phyloP scores from a whole-genome alignment of 805 yeast genomes.

The Sugiyamaella mastotermitis region DNA sequence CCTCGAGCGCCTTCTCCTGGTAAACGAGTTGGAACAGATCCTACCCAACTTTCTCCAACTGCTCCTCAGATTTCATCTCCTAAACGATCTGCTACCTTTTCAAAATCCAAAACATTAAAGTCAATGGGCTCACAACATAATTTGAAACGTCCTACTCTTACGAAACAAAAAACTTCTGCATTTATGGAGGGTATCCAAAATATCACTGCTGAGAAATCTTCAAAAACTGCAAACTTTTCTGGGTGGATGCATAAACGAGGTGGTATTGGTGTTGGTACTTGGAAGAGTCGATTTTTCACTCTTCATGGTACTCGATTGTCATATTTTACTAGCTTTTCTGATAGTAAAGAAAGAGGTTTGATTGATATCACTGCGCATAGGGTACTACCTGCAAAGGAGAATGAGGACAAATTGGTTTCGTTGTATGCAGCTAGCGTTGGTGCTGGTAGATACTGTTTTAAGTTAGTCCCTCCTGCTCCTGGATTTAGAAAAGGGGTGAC shows the following conservation, averaged over 20 bases:
- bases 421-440: constrained; percentile 91
- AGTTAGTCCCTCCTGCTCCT: constrained; percentile 93
- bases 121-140: constrained; percentile 47
- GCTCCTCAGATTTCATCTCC: constrained; percentile 5
- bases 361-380: constrained; percentile 94
- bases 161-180: constrained; percentile 36
- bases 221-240: constrained; percentile 64
- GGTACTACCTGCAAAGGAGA: constrained; percentile 72
- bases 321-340: constrained; percentile 73
- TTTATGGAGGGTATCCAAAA: constrained; percentile 72
- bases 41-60: neutral
- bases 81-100: constrained; percentile 4
- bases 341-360: constrained; percentile 80
- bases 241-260: constrained; percentile 98
- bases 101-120: constrained; percentile 32
- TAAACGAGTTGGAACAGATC: constrained; percentile 5
- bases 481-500: constrained; percentile 93
- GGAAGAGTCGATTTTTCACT: constrained; percentile 84
- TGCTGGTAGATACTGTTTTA: constrained; percentile 84
- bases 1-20: neutral
- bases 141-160: constrained; percentile 15
- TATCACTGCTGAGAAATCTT: constrained; percentile 71
- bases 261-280: constrained; percentile 74
- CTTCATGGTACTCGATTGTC: constrained; percentile 91
- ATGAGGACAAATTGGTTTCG: constrained; percentile 78